Conservation (phyloP, 2,329 filamentous ascomycete genomes). For the Apiospora aurea region DNA sequence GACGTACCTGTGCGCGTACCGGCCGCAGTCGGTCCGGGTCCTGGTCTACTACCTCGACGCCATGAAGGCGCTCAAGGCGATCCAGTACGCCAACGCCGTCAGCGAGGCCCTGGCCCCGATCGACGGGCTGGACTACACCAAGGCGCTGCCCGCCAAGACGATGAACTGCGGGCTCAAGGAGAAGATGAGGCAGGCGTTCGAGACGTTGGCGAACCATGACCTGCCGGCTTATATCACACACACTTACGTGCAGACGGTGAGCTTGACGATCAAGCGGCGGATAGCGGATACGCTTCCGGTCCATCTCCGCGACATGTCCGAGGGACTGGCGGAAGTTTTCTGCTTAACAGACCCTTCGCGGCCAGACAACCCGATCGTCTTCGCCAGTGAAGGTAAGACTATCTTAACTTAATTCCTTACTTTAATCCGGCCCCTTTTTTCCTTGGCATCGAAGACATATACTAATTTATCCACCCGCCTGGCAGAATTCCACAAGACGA, state of each 20-base stretch:
- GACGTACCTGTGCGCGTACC: conserved; percentile 66
- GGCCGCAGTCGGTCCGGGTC: conserved; percentile 68
- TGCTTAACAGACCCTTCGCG: conserved; percentile 78
- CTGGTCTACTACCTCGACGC: conserved; percentile 77
- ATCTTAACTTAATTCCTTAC: not conserved
- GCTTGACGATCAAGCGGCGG: conserved; percentile 69
- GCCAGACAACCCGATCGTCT: conserved; percentile 77
- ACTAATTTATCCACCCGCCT: not conserved
- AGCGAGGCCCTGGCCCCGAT: conserved; percentile 66
- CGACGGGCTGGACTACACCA: conserved; percentile 61
- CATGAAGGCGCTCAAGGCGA: conserved; percentile 73
- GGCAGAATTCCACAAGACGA: conserved; percentile 75
- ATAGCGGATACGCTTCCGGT: conserved; percentile 72
- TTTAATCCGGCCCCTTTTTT: not conserved
- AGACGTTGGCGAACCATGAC: conserved; percentile 69
- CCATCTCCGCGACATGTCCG: conserved; percentile 71
- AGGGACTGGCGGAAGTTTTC: conserved; percentile 79
- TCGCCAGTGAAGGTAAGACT: conserved; percentile 73
- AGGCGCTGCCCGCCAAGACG: conserved; percentile 57
- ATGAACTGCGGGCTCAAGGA: conserved; percentile 65
- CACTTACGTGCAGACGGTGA: conserved; percentile 73
- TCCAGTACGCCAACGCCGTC: conserved; percentile 75
- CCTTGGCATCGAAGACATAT: not conserved
- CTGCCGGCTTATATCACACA: conserved; percentile 76
- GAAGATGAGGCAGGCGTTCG: conserved; percentile 70